Percentiles rank a stretch among this genome's conserved stretches.
Conservation (phyloP, 805 yeast genomes). For the Dipodascopsis uninucleata region DNA sequence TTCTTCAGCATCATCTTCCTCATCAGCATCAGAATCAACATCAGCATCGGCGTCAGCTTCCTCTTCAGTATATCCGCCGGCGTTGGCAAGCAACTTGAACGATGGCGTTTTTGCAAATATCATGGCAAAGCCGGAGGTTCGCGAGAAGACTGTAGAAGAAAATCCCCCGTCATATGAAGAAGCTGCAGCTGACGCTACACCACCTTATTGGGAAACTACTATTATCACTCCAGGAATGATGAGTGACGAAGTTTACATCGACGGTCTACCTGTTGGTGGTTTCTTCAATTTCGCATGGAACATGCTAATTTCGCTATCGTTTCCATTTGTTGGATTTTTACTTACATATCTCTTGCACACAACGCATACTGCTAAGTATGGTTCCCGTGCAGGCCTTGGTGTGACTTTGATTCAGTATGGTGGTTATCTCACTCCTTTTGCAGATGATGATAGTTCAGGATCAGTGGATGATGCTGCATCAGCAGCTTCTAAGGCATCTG, state of each 20-base stretch:
- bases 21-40: constrained; percentile 7
- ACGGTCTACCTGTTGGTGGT: constrained; percentile 93
- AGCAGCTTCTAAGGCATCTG: constrained; percentile 30
- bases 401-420: constrained; percentile 74
- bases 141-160: constrained; percentile 29
- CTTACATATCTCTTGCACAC: constrained; percentile 89
- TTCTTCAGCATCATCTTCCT: constrained; percentile 8
- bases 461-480: constrained; percentile 42
- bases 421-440: constrained; percentile 41
- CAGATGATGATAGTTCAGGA: constrained; percentile 5
- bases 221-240: constrained; percentile 68
- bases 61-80: background rate
- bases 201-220: constrained; percentile 95
- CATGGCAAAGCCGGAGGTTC: constrained; percentile 78
- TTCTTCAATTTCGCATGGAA: constrained; percentile 89
- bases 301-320: constrained; percentile 78
- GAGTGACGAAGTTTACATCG: constrained; percentile 86
- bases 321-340: constrained; percentile 90
- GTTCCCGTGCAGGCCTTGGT: constrained; percentile 90
- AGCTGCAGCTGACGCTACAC: constrained; percentile 89
- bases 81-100: constrained; percentile 30
- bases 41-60: constrained; percentile 22
- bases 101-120: constrained; percentile 95
- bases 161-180: constrained; percentile 65
- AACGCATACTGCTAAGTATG: constrained; percentile 95